phyloP scores from a whole-genome alignment of 2,329 filamentous ascomycete species.

The Diplodia sapinea region DNA sequence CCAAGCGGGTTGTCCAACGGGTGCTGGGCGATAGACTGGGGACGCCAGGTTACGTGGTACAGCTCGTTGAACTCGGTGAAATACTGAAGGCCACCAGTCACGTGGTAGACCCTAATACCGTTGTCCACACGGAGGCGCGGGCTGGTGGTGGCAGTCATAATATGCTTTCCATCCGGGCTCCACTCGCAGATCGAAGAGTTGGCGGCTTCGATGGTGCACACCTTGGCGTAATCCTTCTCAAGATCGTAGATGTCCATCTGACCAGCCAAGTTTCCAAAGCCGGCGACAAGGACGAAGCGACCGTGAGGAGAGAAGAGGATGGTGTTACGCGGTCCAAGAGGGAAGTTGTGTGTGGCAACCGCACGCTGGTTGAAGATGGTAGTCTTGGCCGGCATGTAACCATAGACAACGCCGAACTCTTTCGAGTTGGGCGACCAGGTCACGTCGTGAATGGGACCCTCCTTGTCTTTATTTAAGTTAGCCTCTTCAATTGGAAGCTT shows the following conservation, averaged over 20 bases:
- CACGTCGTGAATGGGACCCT: conserved; percentile 96
- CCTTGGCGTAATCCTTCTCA: conserved; percentile 89
- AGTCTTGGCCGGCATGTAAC: conserved; percentile 98
- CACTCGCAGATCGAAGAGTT: conserved; percentile 97
- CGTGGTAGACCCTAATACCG: conserved; percentile 93
- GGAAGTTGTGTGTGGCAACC: conserved; percentile 81
- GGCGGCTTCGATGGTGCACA: conserved; percentile 91
- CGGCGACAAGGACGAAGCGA: conserved; percentile 89
- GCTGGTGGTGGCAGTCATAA: conserved; percentile 97
- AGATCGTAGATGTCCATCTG: conserved; percentile 98
- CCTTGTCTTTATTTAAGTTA: conserved; percentile 70
- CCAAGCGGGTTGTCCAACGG: conserved; percentile 73
- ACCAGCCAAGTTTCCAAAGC: conserved; percentile 95
- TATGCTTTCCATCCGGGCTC: conserved; percentile 94
- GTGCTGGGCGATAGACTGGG: conserved; percentile 67
- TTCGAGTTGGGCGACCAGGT: conserved; percentile 98
- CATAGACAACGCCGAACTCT: conserved; percentile 97
- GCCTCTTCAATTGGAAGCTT: background rate
- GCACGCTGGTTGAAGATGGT: conserved; percentile 96
- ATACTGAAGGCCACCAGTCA: conserved; percentile 88
- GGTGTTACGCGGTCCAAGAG: conserved; percentile 88
- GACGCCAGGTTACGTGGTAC: conserved; percentile 87
- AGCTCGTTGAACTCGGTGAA: conserved; percentile 93
- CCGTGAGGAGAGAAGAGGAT: conserved; percentile 93
- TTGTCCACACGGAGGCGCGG: conserved; percentile 96